Base-by-base conservation (phyloP, 2,329 filamentous ascomycete species). In the Zalaria obscura region DNA sequence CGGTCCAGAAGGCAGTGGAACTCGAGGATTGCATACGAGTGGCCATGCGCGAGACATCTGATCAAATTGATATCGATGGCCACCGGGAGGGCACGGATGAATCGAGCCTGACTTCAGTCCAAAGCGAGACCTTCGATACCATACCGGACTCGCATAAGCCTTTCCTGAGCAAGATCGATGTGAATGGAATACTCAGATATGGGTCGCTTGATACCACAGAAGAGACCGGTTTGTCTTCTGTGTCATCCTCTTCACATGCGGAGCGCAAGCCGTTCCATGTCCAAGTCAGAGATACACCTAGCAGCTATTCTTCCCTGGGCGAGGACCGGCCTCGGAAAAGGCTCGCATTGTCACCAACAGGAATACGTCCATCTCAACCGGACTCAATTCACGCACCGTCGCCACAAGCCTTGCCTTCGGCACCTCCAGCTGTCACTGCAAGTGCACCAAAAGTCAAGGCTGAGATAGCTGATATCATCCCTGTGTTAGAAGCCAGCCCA, bases 171-270 rank as follows among this genome's bases (percentile, higher is more conserved):
- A 44, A 44, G 27, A 35, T 40, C 31, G 42, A 44, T 41, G 39
- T 44, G 38, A 39, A 41, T 39, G 42, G 39, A 25, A 44, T 44
- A 7, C 32, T 41, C 5, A 34, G 42, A 25, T 41, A 41, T 41
- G 42, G 42, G 27, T 44, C 42, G 3, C 38, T 44, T 10, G 39
- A 44, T 27, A 26, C 40, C 39, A 38, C 41, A 18, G 46, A 48
- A 27, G 46, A 48, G 25, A 48, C 46, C n/a, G 41, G 41, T 5
- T 35, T 48, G 25, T 48, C 46, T 28, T 45, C 43, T 26, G 41
- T 44, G n/a, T 38, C 46, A 26, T 45, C 43, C 34, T 45, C 46
- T 25, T 43, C 40, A 25, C 46, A 32, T 34, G 31, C 41, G 3
- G 40, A 41, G 25, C 38, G 41, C 27, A 43, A 46, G 26, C 41